A percentile compares a stretch with the other conserved stretches of the same genome.
Evolutionary conservation across 139 green algal species (phyloP).

Genomic region (Picochlorum sp.): DNA sequence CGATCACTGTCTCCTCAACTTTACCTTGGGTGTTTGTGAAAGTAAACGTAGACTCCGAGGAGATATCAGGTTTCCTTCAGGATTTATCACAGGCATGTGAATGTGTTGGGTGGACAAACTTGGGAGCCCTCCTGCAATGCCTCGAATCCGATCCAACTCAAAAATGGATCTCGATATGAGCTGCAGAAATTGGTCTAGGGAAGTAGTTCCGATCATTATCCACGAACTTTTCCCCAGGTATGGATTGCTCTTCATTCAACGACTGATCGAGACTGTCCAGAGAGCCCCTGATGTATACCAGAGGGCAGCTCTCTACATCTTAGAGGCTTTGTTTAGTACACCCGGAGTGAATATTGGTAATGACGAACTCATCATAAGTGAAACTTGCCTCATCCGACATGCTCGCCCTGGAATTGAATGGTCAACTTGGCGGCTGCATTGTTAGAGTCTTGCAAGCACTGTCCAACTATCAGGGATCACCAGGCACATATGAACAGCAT

Average conservation of each 20-base stretch:
- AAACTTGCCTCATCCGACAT: conserved; percentile 1
- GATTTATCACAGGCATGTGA: conserved; percentile 19
- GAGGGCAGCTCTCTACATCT: conserved; percentile 14
- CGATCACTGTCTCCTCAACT: conserved; percentile 50
- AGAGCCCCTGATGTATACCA: conserved; percentile 18
- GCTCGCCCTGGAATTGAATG: conserved; percentile 12
- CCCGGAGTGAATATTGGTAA: conserved; percentile 11
- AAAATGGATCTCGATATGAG: conserved; percentile 1
- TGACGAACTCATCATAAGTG: neutral
- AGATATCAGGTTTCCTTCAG: conserved; percentile 16
- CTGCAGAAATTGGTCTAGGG: conserved; percentile 10
- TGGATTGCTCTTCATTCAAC: conserved; percentile 18
- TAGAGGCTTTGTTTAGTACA: conserved; percentile 19
- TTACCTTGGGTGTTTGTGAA: conserved; percentile 69
- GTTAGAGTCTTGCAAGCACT: conserved; percentile 21
- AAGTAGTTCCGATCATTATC: conserved; percentile 15
- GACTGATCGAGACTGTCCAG: conserved; percentile 35
- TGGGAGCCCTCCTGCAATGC: conserved; percentile 23
- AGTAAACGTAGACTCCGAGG: conserved; percentile 16
- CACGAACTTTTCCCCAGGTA: conserved; percentile 39
- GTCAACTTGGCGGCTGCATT: conserved; percentile 8
- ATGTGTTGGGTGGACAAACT: conserved; percentile 28
- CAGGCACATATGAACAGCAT: neutral
- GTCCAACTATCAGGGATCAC: conserved; percentile 5
- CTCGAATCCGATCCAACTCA: conserved; percentile 11